Conservation (phyloP, 805 yeast genomes). For the Yamadazyma scolyti region DNA sequence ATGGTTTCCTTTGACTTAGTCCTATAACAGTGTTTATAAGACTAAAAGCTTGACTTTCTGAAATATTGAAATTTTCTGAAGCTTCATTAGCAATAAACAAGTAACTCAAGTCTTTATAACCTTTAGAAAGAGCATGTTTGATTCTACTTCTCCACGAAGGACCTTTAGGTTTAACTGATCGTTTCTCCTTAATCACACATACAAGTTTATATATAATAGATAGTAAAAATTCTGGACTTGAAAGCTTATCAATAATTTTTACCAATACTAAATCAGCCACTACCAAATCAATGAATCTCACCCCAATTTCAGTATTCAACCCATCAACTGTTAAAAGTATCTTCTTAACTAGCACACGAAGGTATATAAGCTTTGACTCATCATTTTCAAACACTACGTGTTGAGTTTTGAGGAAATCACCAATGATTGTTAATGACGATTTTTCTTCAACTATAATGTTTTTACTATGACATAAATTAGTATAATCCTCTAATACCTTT, state of each 20-base stretch:
- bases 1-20: constrained; percentile 10
- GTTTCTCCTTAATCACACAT: constrained; percentile 3
- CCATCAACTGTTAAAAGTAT: constrained; percentile 14
- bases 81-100: too few species aligned
- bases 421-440: constrained; percentile 8
- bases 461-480: constrained; percentile 4
- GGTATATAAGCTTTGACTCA: constrained; percentile 13
- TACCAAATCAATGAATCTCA: constrained; percentile 19
- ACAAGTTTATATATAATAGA: constrained; percentile 11
- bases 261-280: constrained; percentile 26
- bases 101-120: constrained; percentile 12
- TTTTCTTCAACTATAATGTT: constrained; percentile 1
- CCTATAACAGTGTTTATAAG: constrained; percentile 10
- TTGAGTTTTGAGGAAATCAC: constrained; percentile 11
- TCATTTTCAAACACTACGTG: constrained; percentile 18
- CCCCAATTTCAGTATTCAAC: constrained; percentile 20
- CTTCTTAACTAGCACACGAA: constrained; percentile 19
- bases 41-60: too few species aligned
- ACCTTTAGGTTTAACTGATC: background rate
- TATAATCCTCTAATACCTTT: constrained; percentile 12
- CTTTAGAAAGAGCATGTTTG: constrained; percentile 6
- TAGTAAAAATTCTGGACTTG: constrained; percentile 24
- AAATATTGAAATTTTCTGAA: too few species aligned
- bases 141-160: constrained; percentile 5
- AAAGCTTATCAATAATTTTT: constrained; percentile 19